phyloP scores from a whole-genome alignment of 2,329 filamentous ascomycete genomes.

The Aspergillus terreus region DNA sequence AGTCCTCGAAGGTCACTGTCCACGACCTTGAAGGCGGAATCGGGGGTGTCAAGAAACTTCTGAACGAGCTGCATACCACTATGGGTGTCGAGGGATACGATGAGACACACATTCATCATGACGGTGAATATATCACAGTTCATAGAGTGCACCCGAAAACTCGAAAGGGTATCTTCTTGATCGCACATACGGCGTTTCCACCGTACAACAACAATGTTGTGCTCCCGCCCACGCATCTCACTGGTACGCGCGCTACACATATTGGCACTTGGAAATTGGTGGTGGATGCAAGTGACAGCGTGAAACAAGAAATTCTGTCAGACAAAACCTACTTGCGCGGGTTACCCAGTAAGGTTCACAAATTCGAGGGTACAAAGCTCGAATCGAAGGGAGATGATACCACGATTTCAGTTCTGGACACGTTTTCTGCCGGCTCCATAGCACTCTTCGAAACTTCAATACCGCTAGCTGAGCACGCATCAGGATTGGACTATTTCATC shows the following conservation, averaged over 20 bases:
- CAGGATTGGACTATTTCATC: constrained; percentile 80
- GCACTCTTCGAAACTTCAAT: constrained; percentile 96
- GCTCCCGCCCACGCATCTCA: constrained; percentile 74
- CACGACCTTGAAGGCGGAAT: constrained; percentile 76
- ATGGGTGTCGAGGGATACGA: constrained; percentile 96
- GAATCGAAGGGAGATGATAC: constrained; percentile 71
- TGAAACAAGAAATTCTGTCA: constrained; percentile 59
- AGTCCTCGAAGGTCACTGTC: constrained; percentile 48
- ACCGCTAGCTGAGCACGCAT: constrained; percentile 76
- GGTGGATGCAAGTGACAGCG: constrained; percentile 72
- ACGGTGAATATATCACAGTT: constrained; percentile 92
- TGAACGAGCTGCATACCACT: constrained; percentile 90
- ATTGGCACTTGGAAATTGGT: constrained; percentile 91
- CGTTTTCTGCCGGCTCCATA: constrained; percentile 90
- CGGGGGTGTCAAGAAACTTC: constrained; percentile 81
- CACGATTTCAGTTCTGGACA: constrained; percentile 72
- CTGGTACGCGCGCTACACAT: constrained; percentile 78
- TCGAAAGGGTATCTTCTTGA: constrained; percentile 88
- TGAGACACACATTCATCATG: constrained; percentile 95
- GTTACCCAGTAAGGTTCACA: constrained; percentile 75
- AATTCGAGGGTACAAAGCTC: constrained; percentile 69
- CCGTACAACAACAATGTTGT: constrained; percentile 81
- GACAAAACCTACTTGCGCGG: constrained; percentile 74
- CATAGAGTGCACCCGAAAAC: constrained; percentile 91
- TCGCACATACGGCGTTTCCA: constrained; percentile 93